Evolutionary conservation across 495 filamentous ascomycete species (phyloP), one percentile per base, ranked within the genome.

Genomic region (Aspergillus diversus): DNA sequence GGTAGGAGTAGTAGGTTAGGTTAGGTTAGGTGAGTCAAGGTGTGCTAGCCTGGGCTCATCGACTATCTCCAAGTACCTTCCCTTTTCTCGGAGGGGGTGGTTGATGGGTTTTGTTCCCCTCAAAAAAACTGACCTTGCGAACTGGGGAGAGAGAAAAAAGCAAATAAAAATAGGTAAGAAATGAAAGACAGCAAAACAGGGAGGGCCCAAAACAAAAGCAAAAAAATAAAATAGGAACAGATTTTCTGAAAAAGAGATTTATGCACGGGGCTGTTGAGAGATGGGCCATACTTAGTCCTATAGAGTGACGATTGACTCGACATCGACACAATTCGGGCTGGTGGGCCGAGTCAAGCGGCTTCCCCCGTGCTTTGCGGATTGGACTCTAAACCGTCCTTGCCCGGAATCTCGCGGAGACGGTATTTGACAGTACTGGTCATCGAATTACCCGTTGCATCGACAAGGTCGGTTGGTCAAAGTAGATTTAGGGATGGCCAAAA

Each of bases 381-480:
- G 34, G 49, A 43, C 46, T 15, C 37, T n/a, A 16, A 31, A 32
- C 21, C 31, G 16, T 11, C 6, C 16, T 47, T 27, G 35, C 16
- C 51, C 65, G 65, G 65, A 57, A 64, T 57, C 58, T 57, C 58
- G 57, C 65, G 65, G 65, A 63, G 57, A 48, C 34, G 9, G 55
- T 34, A 50, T 34, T n/a, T 16, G 15, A 27, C 47, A 50, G 47
- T 50, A 50, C 17, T 17, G n/a, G 47, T 49, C 53, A 39, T 42
- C 37, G 17, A 12, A 42, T 58, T 59, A 52, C 33, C 48, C 17
- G 16, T 33, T 60, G 33, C 49, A 53, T 60, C 51, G 16, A 55
- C 32, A 39, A 53, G 21, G 13, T 12, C 21, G 32, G 31, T 27
- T 33, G 50, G 17, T 33, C 13, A 8, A 7, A 21, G 6, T 17